These are phyloP conservation scores for Vigna angularis DNA, from an alignment of 306 rosid genomes.

Conservation along the genomic window DNA sequence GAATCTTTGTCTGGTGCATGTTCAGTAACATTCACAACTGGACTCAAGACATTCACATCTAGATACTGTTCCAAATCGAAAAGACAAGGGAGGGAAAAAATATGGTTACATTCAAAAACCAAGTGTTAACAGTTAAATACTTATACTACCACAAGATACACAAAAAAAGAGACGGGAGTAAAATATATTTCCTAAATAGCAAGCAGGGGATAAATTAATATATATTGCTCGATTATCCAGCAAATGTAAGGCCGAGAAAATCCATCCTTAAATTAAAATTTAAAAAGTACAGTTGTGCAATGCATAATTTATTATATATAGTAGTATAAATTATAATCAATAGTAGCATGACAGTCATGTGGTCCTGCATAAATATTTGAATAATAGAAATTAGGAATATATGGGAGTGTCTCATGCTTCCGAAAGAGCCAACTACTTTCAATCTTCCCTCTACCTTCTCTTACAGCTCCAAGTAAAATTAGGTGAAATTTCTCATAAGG, in stretches of 20 bases:
- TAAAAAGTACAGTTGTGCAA: background rate
- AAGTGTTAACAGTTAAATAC: constrained; percentile 21
- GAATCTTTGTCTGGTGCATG: constrained; percentile 33
- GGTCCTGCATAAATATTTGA: constrained; percentile 6
- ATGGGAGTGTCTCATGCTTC: background rate
- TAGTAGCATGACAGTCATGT: background rate
- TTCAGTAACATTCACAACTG: constrained; percentile 38
- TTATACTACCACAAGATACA: constrained; percentile 21
- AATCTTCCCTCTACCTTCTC: constrained; percentile 24
- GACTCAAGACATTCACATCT: constrained; percentile 36
- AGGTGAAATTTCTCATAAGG: constrained; percentile 11
- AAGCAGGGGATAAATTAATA: constrained; percentile 24
- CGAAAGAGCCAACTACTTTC: constrained; percentile 13
- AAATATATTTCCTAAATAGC: constrained; percentile 32
- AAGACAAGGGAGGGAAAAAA: constrained; percentile 7
- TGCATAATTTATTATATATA: background rate
- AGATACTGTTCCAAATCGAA: constrained; percentile 45
- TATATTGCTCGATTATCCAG: constrained; percentile 4
- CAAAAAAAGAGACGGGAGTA: constrained; percentile 11
- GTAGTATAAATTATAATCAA: background rate
- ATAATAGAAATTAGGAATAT: constrained; percentile 8
- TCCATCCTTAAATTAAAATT: background rate
- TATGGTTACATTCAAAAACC: constrained; percentile 19
- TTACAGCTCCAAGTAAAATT: constrained; percentile 20
- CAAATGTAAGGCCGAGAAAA: constrained; percentile 27